A percentile compares a stretch with the other conserved stretches of the same genome.
These are phyloP conservation scores for Discostella stelligeroides DNA, from an alignment of 108 stramenopile genomes.

Conservation along the genomic window DNA sequence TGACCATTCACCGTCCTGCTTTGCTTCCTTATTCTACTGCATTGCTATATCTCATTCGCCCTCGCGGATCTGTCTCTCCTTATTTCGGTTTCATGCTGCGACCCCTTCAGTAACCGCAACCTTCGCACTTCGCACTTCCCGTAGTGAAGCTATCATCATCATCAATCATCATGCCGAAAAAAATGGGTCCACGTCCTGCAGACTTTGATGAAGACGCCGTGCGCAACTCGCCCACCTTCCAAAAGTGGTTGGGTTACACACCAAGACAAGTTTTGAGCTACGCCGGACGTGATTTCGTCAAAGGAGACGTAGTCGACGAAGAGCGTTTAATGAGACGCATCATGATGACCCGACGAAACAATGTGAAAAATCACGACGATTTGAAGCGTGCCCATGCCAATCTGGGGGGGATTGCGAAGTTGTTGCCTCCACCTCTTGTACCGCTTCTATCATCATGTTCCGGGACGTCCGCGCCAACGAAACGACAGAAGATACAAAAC, in stretches of 20 bases:
- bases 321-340: conserved; percentile 90
- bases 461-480: background rate
- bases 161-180: conserved; percentile 68
- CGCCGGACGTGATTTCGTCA: conserved; percentile 83
- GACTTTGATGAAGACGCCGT: conserved; percentile 85
- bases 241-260: conserved; percentile 58
- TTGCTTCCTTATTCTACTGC: too few species aligned
- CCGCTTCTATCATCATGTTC: too few species aligned
- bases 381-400: conserved; percentile 80
- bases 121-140: too few species aligned
- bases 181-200: conserved; percentile 79
- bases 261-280: conserved; percentile 66
- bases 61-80: too few species aligned
- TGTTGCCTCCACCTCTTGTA: background rate
- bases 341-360: conserved; percentile 90
- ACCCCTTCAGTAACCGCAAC: too few species aligned
- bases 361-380: conserved; percentile 73
- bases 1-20: too few species aligned
- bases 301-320: conserved; percentile 82
- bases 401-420: conserved; percentile 17
- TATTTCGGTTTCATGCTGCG: too few species aligned
- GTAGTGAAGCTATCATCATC: too few species aligned
- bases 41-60: too few species aligned
- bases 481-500: too few species aligned
- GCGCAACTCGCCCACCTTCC: conserved; percentile 74